Evolutionary conservation across 345 rosid species (phyloP), one percentile per base, ranked within the genome.

Genomic region (Brassica incana): DNA sequence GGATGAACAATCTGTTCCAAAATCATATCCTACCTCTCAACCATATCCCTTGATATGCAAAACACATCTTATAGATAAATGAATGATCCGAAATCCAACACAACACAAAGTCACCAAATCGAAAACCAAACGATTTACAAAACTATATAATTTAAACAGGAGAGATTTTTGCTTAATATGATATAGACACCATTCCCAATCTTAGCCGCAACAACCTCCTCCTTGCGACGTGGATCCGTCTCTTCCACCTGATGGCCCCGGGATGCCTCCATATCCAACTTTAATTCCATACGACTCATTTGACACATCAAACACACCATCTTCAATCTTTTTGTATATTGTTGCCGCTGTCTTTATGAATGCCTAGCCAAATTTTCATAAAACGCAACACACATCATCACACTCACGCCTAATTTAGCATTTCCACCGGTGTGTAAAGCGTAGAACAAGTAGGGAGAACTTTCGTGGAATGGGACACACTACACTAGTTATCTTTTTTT

Each of bases 211-310:
- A 83, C 99, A 95, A 58, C 97, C 96, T 83, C 97, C 97, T 36
- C 84, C 88, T 84, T 90, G 96, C 68, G 99, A 87, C 67, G 89
- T 81, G 56, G 86, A 80, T 25, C 97, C 98, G 73, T 90, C 96
- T 81, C 94, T 89, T 69, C 92, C 92, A 33, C 97, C 99, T 12
- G 97, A 90, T 60, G 98, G 93, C 77, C 98, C 99, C 0, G 97
- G 93, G 73, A 95, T 90, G 76, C 98, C 98, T 71, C 97, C 98
- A 27, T 91, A 93, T 71, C 99, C 99, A 25, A 95, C 97, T 83
- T 95, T 95, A 64, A 93, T 95, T 80, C 98, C 99, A 71, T 91
- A 93, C 8, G 99, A 93, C 96, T 93, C 97, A 71, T 91, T 91
- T 36, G 99, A 95, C 63, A 93, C 98, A 84, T 95, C 99, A 78